Evolutionary conservation across 495 filamentous ascomycete genomes (phyloP).

Genomic region (Daldinia caldariorum): DNA sequence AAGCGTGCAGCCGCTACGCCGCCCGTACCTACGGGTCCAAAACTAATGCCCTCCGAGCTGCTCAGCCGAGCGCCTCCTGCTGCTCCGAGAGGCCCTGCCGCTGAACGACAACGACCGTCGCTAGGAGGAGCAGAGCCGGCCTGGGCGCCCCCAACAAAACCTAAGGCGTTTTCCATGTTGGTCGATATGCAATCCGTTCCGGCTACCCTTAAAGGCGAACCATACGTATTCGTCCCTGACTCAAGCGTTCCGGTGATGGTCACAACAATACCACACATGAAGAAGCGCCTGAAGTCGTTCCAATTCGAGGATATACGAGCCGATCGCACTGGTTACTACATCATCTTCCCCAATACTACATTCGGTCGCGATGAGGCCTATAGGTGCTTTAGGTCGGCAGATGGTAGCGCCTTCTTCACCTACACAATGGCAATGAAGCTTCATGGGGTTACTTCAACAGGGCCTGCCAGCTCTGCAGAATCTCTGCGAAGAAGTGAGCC

Average conservation of each 20-base stretch:
- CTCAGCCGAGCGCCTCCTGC: conserved; percentile 75
- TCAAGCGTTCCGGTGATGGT: conserved; percentile 87
- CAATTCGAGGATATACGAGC: conserved; percentile 78
- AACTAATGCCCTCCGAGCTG: conserved; percentile 47
- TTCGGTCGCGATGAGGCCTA: conserved; percentile 81
- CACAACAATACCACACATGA: conserved; percentile 84
- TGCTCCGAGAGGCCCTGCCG: conserved; percentile 87
- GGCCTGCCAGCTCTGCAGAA: conserved; percentile 39
- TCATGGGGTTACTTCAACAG: conserved; percentile 63
- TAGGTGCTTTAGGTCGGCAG: conserved; percentile 74
- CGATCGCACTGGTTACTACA: conserved; percentile 88
- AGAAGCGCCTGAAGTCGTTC: conserved; percentile 83
- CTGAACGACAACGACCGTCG: conserved; percentile 59
- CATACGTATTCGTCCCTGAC: conserved; percentile 91
- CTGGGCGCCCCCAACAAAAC: conserved; percentile 51
- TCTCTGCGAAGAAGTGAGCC: conserved; percentile 33
- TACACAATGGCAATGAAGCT: conserved; percentile 94
- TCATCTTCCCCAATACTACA: conserved; percentile 81
- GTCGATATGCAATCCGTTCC: conserved; percentile 68
- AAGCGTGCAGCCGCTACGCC: conserved; percentile 49
- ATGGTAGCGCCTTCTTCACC: conserved; percentile 84
- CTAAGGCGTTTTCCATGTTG: conserved; percentile 60
- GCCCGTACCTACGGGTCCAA: conserved; percentile 55
- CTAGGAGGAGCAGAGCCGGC: conserved; percentile 41
- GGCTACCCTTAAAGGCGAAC: conserved; percentile 75